Percentiles rank a stretch among this genome's conserved stretches.
Evolutionary conservation across 2,329 filamentous ascomycete genomes (phyloP).

Genomic region (Sclerotinia trifoliorum): DNA sequence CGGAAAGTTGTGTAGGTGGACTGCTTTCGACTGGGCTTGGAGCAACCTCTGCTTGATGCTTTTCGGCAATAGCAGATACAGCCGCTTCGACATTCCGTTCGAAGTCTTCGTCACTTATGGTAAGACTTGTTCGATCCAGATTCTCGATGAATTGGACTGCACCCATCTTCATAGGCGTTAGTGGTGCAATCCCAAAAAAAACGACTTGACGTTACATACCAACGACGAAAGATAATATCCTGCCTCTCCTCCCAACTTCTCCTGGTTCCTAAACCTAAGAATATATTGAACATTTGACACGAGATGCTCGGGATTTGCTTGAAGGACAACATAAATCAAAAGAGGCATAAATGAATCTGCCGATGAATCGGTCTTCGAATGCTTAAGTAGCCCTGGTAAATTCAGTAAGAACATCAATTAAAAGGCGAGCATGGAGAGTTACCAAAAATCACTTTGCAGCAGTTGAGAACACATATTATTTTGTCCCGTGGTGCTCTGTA

Average conservation of each 20-base stretch:
- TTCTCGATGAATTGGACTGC: slow-evolving; percentile 97
- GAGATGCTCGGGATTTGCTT: slow-evolving; percentile 90
- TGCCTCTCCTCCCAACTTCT: slow-evolving; percentile 95
- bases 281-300: slow-evolving; percentile 99
- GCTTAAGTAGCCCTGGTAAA: slow-evolving; percentile 72
- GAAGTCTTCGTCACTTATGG: slow-evolving; percentile 92
- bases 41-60: slow-evolving; percentile 64
- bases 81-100: slow-evolving; percentile 95
- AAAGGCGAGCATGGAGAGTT: slow-evolving; percentile 33
- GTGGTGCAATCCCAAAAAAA: slow-evolving; percentile 9
- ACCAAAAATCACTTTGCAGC: slow-evolving; percentile 99
- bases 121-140: slow-evolving; percentile 88
- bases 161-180: slow-evolving; percentile 61
- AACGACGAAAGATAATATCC: slow-evolving; percentile 97
- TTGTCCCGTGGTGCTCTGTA: slow-evolving; percentile 98
- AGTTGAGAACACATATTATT: slow-evolving; percentile 96
- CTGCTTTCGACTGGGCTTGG: slow-evolving; percentile 31
- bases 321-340: slow-evolving; percentile 91
- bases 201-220: slow-evolving; percentile 50
- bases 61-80: slow-evolving; percentile 92
- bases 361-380: slow-evolving; percentile 89
- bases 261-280: slow-evolving; percentile 91
- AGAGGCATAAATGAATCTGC: slow-evolving; percentile 95
- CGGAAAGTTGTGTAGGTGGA: slow-evolving; percentile 42
- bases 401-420: slow-evolving; percentile 29